Evolutionary conservation across 805 yeast species (phyloP).

Genomic region (Metschnikowia baotianmanensis): DNA sequence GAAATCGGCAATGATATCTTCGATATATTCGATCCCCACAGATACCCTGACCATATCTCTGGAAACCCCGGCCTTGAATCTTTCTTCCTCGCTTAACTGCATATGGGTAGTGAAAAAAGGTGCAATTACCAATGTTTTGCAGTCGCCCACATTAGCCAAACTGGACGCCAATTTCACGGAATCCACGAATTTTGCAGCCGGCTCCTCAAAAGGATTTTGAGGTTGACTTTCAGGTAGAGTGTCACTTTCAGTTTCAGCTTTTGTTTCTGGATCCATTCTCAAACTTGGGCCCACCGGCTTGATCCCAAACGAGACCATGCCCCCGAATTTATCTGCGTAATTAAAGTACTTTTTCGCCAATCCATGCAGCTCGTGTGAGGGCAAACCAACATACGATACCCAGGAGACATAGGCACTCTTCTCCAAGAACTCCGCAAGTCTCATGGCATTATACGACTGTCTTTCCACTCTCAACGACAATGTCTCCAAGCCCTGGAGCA

Average conservation of each 20-base stretch:
- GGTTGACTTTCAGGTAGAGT: too few species aligned
- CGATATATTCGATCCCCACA: slow-evolving; percentile 22
- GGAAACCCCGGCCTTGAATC: slow-evolving; percentile 79
- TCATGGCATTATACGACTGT: slow-evolving; percentile 79
- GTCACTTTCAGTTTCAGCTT: background rate
- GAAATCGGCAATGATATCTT: slow-evolving; percentile 23
- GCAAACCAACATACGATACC: slow-evolving; percentile 92
- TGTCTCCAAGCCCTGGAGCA: slow-evolving; percentile 92
- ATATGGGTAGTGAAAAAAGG: slow-evolving; percentile 96
- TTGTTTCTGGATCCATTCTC: background rate
- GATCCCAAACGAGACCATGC: slow-evolving; percentile 86
- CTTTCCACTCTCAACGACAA: slow-evolving; percentile 91
- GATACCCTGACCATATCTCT: slow-evolving; percentile 75
- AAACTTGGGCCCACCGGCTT: slow-evolving; percentile 44
- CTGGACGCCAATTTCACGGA: slow-evolving; percentile 80
- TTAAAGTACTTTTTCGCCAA: slow-evolving; percentile 77
- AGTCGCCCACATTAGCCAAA: slow-evolving; percentile 96
- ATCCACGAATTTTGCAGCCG: slow-evolving; percentile 85
- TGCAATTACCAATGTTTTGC: slow-evolving; percentile 91
- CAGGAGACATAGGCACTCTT: slow-evolving; percentile 70
- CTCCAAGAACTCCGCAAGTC: slow-evolving; percentile 76
- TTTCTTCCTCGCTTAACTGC: slow-evolving; percentile 81
- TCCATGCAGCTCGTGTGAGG: slow-evolving; percentile 73
- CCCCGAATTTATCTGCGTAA: slow-evolving; percentile 62
- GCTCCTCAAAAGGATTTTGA: slow-evolving; percentile 63